Conservation (phyloP, 1,284 basidiomycete genomes). For the Neotropicomus parvogracilis region DNA sequence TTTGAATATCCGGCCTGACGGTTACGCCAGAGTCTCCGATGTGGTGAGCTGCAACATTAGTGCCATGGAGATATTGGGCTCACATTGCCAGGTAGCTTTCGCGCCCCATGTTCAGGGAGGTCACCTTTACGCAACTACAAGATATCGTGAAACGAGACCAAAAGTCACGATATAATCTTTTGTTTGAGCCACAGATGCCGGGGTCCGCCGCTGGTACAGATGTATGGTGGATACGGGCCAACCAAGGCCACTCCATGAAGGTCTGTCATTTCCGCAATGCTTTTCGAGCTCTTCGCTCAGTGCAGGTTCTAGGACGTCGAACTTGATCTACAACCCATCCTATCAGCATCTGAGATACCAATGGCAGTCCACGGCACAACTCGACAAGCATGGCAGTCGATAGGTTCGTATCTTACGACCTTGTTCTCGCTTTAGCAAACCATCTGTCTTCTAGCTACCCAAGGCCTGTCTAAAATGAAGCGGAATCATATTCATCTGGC, state of each 20-base stretch:
- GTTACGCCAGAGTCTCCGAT: conserved; percentile 59
- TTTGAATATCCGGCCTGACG: conserved; percentile 59
- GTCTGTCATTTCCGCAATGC: conserved; percentile 36
- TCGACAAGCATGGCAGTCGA: conserved; percentile 62
- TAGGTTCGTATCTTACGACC: conserved; percentile 38
- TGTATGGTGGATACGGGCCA: conserved; percentile 86
- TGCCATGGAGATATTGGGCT: neutral
- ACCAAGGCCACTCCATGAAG: conserved; percentile 89
- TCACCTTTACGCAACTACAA: conserved; percentile 60
- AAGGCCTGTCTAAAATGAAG: conserved; percentile 81
- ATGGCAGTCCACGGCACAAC: conserved; percentile 81
- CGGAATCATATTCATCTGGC: conserved; percentile 90
- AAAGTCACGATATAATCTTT: conserved; percentile 76
- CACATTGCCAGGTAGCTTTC: conserved; percentile 40
- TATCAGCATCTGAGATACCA: conserved; percentile 60
- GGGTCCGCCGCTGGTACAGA: conserved; percentile 32
- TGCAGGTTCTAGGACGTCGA: conserved; percentile 49
- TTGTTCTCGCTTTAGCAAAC: neutral
- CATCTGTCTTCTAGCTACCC: conserved; percentile 39
- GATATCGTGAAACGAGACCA: conserved; percentile 71
- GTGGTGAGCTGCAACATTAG: conserved; percentile 43
- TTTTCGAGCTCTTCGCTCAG: neutral
- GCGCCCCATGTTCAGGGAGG: conserved; percentile 47
- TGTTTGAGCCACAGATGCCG: conserved; percentile 50
- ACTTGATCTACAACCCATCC: conserved; percentile 65